Conservation (phyloP, 768 basidiomycete species). For the Suillus placidus region DNA sequence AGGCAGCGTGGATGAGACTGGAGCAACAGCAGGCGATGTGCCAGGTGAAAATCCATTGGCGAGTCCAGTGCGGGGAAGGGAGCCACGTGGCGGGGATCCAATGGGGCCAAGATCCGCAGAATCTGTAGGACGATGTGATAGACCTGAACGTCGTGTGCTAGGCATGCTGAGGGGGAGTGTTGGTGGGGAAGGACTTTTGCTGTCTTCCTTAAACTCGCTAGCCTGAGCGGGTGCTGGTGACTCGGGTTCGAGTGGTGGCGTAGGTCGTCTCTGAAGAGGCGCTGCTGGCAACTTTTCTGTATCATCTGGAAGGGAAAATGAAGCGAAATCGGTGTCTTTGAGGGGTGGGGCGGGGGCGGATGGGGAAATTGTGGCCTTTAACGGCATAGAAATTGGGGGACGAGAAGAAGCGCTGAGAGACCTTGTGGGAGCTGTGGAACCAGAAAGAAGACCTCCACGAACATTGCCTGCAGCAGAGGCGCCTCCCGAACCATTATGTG, state of each 20-base stretch:
- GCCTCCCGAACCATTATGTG: constrained; percentile 19
- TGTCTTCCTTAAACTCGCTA: constrained; percentile 18
- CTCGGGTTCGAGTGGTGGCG: constrained; percentile 11
- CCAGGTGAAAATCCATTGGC: constrained; percentile 56
- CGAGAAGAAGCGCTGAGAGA: constrained; percentile 47
- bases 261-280: constrained; percentile 37
- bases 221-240: constrained; percentile 16
- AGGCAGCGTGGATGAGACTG: constrained; percentile 34
- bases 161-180: constrained; percentile 56
- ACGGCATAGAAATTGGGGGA: constrained; percentile 63
- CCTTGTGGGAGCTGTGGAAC: constrained; percentile 72
- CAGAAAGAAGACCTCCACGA: constrained; percentile 40
- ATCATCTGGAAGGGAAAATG: constrained; percentile 69
- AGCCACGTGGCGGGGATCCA: constrained; percentile 71
- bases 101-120: constrained; percentile 77
- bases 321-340: constrained; percentile 73
- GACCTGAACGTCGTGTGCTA: constrained; percentile 47
- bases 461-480: constrained; percentile 16
- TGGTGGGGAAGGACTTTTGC: constrained; percentile 44
- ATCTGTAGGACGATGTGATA: constrained; percentile 37
- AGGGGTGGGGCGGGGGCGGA: constrained; percentile 80
- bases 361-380: constrained; percentile 74
- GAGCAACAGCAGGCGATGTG: constrained; percentile 53
- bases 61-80: constrained; percentile 32
- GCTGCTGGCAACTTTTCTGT: constrained; percentile 48